Percentiles rank a stretch among this genome's conserved stretches.
These are phyloP conservation scores for Thelephora terrestris DNA, from an alignment of 1,284 basidiomycete species.

Conservation along the genomic window DNA sequence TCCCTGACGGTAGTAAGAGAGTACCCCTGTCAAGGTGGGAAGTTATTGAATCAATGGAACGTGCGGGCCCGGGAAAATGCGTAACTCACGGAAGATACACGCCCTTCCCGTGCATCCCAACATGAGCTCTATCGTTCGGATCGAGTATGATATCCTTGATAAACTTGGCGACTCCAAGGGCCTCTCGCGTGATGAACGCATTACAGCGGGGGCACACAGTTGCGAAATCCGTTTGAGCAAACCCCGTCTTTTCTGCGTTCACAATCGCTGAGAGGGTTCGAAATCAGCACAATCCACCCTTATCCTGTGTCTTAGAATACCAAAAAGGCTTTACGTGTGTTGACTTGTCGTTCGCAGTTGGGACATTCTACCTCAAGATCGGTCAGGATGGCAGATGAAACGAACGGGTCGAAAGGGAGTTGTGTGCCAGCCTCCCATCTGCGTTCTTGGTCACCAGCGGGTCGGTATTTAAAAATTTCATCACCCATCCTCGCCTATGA, in stretches of 20 bases:
- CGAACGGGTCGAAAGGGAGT: background rate
- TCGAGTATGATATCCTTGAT: conserved; percentile 21
- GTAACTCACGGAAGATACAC: background rate
- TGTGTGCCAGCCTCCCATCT: conserved; percentile 22
- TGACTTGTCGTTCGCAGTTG: conserved; percentile 18
- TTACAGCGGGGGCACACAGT: conserved; percentile 19
- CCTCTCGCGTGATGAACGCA: conserved; percentile 23
- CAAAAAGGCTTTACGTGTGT: conserved; percentile 21
- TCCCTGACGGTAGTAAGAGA: background rate
- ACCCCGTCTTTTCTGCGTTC: conserved; percentile 24
- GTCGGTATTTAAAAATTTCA: conserved; percentile 11
- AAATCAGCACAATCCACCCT: background rate
- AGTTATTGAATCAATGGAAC: background rate
- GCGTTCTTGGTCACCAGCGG: conserved; percentile 12
- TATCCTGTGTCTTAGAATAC: conserved; percentile 1
- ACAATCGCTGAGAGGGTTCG: conserved; percentile 21
- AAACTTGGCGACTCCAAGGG: conserved; percentile 27
- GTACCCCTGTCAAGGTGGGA: background rate
- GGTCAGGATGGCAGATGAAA: conserved; percentile 4
- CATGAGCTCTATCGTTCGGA: background rate
- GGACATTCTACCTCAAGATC: conserved; percentile 25
- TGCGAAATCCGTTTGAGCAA: conserved; percentile 27
- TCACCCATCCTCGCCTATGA: conserved; percentile 7
- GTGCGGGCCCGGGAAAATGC: background rate
- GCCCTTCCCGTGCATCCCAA: background rate